Conservation (phyloP, 1,284 basidiomycete genomes). For the Apiotrichum laibachii region DNA sequence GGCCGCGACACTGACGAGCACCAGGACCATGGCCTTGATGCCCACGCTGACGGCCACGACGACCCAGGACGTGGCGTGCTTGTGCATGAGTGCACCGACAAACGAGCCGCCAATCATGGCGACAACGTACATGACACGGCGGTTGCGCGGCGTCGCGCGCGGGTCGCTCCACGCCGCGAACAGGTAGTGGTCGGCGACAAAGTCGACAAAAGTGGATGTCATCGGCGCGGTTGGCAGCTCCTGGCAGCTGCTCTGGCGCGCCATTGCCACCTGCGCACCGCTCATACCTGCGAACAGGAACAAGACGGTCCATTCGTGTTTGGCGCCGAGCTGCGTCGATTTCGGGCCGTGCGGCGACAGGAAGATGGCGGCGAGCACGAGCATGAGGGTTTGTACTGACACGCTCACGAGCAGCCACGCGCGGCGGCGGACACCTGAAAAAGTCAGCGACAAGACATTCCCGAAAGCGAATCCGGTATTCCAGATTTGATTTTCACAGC, state of each 20-base stretch:
- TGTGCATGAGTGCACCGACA: slow-evolving; percentile 41
- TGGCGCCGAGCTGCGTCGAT: slow-evolving; percentile 21
- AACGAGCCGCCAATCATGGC: slow-evolving; percentile 44
- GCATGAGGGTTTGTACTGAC: slow-evolving; percentile 27
- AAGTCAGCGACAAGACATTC: not conserved
- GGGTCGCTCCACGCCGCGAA: slow-evolving; percentile 30
- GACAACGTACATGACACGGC: slow-evolving; percentile 37
- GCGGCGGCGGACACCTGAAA: slow-evolving; percentile 33
- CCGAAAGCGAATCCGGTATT: too few relatives aligned
- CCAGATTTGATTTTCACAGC: too few relatives aligned
- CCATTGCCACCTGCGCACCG: slow-evolving; percentile 49
- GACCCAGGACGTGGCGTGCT: slow-evolving; percentile 34
- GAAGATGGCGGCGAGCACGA: slow-evolving; percentile 36
- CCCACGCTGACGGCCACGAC: slow-evolving; percentile 37
- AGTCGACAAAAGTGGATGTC: slow-evolving; percentile 47
- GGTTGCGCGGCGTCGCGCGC: slow-evolving; percentile 37
- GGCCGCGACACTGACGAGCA: slow-evolving; percentile 19
- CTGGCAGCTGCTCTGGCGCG: slow-evolving; percentile 35
- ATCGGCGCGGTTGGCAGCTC: slow-evolving; percentile 47
- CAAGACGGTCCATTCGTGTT: slow-evolving; percentile 43
- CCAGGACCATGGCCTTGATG: slow-evolving; percentile 33
- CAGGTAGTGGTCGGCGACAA: slow-evolving; percentile 44
- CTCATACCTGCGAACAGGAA: slow-evolving; percentile 45
- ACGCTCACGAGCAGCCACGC: slow-evolving; percentile 39
- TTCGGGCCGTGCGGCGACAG: slow-evolving; percentile 33